Base-by-base conservation (phyloP, 179 eudicot genomes). In the Patellifolia procumbens region DNA sequence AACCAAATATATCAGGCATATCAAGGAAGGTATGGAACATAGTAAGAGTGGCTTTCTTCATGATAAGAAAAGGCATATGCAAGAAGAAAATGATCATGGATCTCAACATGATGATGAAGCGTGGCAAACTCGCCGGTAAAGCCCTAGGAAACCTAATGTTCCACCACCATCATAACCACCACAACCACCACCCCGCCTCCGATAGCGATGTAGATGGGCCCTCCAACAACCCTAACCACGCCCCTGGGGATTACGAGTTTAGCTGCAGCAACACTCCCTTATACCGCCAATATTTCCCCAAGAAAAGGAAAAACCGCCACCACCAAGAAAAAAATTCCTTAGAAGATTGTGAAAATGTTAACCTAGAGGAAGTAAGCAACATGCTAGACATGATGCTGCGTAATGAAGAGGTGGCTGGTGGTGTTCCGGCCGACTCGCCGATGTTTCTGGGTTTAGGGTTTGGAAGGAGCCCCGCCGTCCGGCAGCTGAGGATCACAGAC, bases 211-310 rank as follows among this genome's bases (percentile, higher is more conserved):
- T 42, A 20, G 62, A 37, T 15, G 78, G 81, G 74, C 80, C 79
- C 48, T 72, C 82, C 24, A 31, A 39, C 59, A 49, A 58, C 64
- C 51, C 58, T 68, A 20, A 77, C 5, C 58, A 76, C 0, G 82
- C 85, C 11, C 66, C n/a, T n/a, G n/a, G 74, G 2, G 90, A 89
- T 68, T 88, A 89, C 78, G 88, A 88, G 82, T 88, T 89, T 81
- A 89, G 93, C 75, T 89, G 90, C 52, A 85, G 83, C 74, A 83
- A 76, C 81, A 91, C 83, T 69, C 96, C 93, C 0, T 37, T 68
- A 3, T 75, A 74, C 68, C 80, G 65, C 55, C 45, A 77, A 2
- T 78, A 75, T 53, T 51, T 81, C 79, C 55, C 68, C 66, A 78
- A 61, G 70, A 85, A 71, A 42, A 80, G 72, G 12, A 56, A 28